phyloP scores from a whole-genome alignment of 1,284 basidiomycete species.

The Taiwanofungus camphoratus region DNA sequence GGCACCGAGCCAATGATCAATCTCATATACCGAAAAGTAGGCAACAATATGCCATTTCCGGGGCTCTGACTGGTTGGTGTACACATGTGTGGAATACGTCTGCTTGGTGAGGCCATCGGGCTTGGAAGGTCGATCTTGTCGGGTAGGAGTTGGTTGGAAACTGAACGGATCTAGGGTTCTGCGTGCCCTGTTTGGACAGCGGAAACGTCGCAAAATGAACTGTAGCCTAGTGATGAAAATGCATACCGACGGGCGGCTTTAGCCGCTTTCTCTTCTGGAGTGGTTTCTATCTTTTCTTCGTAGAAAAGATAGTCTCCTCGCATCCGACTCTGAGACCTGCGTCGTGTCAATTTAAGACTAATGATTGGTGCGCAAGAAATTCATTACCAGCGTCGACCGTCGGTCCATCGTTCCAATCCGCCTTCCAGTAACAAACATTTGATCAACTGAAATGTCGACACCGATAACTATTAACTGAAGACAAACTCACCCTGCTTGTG shows the following conservation, averaged over 20 bases:
- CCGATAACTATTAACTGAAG: conserved; percentile 3
- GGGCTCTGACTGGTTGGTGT: conserved; percentile 48
- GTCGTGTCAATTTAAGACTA: conserved; percentile 5
- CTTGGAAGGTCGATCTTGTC: conserved; percentile 68
- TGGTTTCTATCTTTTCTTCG: conserved; percentile 73
- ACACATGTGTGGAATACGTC: conserved; percentile 69
- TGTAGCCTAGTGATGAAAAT: background rate
- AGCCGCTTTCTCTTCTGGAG: conserved; percentile 66
- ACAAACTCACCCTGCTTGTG: conserved; percentile 41
- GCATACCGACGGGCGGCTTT: conserved; percentile 65
- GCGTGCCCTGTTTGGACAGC: conserved; percentile 40
- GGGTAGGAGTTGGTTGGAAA: conserved; percentile 47
- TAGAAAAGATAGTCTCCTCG: conserved; percentile 76
- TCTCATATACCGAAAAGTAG: conserved; percentile 59
- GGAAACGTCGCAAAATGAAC: background rate
- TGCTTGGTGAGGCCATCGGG: conserved; percentile 74
- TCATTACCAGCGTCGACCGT: conserved; percentile 62
- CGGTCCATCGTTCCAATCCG: conserved; percentile 71
- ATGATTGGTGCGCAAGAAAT: background rate
- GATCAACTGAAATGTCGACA: conserved; percentile 14
- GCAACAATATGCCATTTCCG: conserved; percentile 77
- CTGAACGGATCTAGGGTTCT: conserved; percentile 57
- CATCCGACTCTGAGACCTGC: conserved; percentile 78
- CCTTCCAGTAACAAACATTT: conserved; percentile 29
- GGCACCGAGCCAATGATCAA: conserved; percentile 5